Conservation (phyloP, 371 early-diverging fungal species). For the Conidiobolus incongruus region DNA sequence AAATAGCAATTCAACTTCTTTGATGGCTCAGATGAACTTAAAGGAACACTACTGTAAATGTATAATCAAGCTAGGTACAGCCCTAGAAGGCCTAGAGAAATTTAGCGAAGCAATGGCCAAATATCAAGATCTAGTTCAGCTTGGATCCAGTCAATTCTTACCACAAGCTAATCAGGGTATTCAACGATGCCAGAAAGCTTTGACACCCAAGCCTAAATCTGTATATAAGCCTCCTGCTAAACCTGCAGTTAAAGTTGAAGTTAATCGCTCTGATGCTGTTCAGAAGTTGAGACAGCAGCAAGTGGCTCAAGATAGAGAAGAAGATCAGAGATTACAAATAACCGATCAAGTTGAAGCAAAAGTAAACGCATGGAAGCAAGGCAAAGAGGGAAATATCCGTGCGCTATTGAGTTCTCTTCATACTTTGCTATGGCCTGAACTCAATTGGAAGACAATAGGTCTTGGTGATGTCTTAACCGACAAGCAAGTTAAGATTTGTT, state of each 20-base stretch:
- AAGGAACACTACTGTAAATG: constrained; percentile 43
- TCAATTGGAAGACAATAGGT: constrained; percentile 44
- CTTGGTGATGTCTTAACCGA: constrained; percentile 69
- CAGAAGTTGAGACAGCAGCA: constrained; percentile 47
- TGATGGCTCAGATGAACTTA: constrained; percentile 17
- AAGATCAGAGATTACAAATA: constrained; percentile 40
- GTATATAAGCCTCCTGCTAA: constrained; percentile 7
- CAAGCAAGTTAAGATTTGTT: constrained; percentile 66
- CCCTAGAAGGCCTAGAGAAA: constrained; percentile 56
- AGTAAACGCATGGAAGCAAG: constrained; percentile 43
- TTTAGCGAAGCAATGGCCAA: constrained; percentile 46
- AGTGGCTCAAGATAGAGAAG: constrained; percentile 43
- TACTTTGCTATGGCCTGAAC: constrained; percentile 49
- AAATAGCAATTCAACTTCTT: neutral
- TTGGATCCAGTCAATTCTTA: constrained; percentile 11
- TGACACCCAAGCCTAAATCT: constrained; percentile 5
- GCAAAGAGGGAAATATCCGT: constrained; percentile 76
- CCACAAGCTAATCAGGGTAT: constrained; percentile 33
- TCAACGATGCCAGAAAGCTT: constrained; percentile 21
- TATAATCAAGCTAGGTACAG: constrained; percentile 48
- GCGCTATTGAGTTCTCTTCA: constrained; percentile 71
- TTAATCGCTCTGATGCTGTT: constrained; percentile 28
- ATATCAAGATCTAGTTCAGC: constrained; percentile 27
- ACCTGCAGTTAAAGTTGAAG: constrained; percentile 8
- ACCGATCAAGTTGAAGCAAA: constrained; percentile 60